Evolutionary conservation across 148 eudicot genomes (phyloP).

Genomic region (Fallopia convolvulus): DNA sequence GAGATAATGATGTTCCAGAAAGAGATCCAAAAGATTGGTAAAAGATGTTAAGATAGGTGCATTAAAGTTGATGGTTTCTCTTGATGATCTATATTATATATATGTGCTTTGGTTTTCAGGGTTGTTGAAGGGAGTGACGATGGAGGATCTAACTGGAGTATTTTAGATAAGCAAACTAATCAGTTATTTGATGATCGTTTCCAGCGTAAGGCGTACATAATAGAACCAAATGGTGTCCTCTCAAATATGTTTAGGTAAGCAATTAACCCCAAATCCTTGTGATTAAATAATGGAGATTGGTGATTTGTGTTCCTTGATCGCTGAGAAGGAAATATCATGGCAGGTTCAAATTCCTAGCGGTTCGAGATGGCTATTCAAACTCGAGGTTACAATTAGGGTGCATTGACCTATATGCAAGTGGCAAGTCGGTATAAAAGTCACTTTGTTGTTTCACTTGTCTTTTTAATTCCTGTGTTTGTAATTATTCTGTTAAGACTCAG

Average conservation of each 20-base stretch:
- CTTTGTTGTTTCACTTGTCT: background rate
- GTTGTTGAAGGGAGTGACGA: conserved; percentile 84
- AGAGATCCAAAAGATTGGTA: conserved; percentile 97
- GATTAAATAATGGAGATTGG: background rate
- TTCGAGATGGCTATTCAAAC: conserved; percentile 49
- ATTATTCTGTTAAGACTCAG: background rate
- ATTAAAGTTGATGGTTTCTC: background rate
- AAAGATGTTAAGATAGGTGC: background rate
- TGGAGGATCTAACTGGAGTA: conserved; percentile 72
- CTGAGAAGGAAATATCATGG: conserved; percentile 8
- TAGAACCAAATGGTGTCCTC: conserved; percentile 23
- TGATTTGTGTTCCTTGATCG: background rate
- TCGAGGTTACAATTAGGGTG: conserved; percentile 80
- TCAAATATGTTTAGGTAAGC: conserved; percentile 77
- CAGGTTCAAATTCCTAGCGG: conserved; percentile 72
- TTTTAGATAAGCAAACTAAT: conserved; percentile 55
- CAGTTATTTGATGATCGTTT: conserved; percentile 69
- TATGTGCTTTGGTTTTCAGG: conserved; percentile 32
- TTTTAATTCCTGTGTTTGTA: background rate
- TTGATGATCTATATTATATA: background rate
- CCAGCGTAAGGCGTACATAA: conserved; percentile 50
- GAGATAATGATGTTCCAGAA: conserved; percentile 91
- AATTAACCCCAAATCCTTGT: background rate
- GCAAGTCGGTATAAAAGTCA: background rate
- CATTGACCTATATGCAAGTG: conserved; percentile 58